Percentiles rank a stretch among this genome's conserved stretches.
Conservation (phyloP, 148 eudicot species). For the Amaranthus cruentus region DNA sequence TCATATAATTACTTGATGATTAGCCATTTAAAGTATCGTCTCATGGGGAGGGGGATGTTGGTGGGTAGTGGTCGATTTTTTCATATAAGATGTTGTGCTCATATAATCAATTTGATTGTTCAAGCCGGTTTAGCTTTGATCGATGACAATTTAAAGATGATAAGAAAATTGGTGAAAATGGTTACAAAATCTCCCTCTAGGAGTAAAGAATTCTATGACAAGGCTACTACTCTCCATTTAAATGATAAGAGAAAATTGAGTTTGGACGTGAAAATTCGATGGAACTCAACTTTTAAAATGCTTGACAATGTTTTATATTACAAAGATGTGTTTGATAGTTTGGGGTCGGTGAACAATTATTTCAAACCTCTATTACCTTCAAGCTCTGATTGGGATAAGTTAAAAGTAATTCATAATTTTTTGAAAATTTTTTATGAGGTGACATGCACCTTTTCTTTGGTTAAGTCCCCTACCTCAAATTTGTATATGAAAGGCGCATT, state of each 20-base stretch:
- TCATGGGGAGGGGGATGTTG: too few relatives aligned
- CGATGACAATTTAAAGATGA: background rate
- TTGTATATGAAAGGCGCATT: too few relatives aligned
- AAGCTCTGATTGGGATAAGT: background rate
- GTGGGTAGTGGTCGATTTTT: too few relatives aligned
- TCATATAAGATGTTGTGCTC: too few relatives aligned
- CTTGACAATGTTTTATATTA: background rate
- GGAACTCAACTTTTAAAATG: background rate
- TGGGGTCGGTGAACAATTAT: background rate
- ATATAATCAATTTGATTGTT: background rate
- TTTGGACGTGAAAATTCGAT: background rate
- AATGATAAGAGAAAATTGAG: background rate
- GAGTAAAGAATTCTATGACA: background rate
- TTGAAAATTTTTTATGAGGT: too few relatives aligned
- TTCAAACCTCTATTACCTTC: background rate
- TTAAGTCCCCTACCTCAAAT: too few relatives aligned
- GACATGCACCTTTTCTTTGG: too few relatives aligned
- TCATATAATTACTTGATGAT: too few relatives aligned
- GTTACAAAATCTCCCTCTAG: background rate
- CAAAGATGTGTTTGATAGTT: background rate
- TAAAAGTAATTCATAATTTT: background rate
- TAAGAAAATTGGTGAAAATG: background rate
- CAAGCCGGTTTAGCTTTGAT: background rate
- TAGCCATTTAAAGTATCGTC: too few relatives aligned
- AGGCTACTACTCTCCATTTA: background rate